Evolutionary conservation across 805 yeast species (phyloP).

Genomic region (Yarrowia sp.): DNA sequence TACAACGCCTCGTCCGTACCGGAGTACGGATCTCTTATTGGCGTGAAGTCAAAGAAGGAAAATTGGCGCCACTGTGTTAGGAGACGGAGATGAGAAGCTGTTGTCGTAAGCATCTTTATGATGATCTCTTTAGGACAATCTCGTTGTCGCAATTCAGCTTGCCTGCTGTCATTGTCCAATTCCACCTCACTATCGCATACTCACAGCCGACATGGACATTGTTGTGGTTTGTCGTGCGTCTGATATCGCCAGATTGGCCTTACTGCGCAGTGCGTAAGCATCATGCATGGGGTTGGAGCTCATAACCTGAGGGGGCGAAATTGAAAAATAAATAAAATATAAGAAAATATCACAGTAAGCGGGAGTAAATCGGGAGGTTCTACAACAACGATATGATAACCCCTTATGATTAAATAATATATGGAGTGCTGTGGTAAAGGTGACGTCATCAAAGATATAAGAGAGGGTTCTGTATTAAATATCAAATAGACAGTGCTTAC

Average conservation of each 20-base stretch:
- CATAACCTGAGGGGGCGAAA: not conserved
- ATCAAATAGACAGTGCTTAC: no score
- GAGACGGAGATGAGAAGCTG: not conserved
- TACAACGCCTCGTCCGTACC: conserved; percentile 63
- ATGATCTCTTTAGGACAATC: no score
- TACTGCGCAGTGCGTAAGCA: not conserved
- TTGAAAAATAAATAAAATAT: not conserved
- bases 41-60: conserved; percentile 78
- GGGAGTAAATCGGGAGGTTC: no score
- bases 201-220: conserved; percentile 25
- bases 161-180: no score
- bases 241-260: conserved; percentile 17
- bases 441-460: no score
- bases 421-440: no score
- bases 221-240: conserved; percentile 20
- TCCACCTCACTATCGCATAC: not conserved
- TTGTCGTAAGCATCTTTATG: no score
- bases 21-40: conserved; percentile 78
- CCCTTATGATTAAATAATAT: no score
- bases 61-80: conserved; percentile 67
- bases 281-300: not conserved
- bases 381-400: no score
- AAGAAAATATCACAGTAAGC: no score
- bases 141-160: no score
- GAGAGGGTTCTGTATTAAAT: no score